A percentile compares a stretch with the other conserved stretches of the same genome.
Evolutionary conservation across 345 rosid species (phyloP).

Genomic region (Eutrema yunnanense): DNA sequence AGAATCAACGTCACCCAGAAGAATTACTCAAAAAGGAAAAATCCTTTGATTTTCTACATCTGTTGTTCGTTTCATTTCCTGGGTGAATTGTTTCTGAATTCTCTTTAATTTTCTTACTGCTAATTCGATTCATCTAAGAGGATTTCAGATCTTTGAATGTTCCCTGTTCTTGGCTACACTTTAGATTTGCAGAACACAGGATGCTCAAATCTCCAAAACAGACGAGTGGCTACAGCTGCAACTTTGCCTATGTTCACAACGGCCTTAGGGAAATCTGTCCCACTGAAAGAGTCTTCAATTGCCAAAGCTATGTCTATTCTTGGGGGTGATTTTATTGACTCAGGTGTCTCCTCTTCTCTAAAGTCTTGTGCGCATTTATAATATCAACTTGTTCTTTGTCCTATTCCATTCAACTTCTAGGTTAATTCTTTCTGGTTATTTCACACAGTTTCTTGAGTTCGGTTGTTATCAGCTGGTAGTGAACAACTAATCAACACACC

Average conservation of each 20-base stretch:
- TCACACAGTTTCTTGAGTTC: too few relatives aligned
- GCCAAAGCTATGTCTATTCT: slow-evolving; percentile 59
- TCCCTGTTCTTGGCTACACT: not conserved
- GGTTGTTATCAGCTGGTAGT: not conserved
- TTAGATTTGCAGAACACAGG: not conserved
- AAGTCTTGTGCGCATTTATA: not conserved
- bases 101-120: not conserved
- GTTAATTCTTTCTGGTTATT: too few relatives aligned
- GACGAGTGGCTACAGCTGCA: slow-evolving; percentile 18
- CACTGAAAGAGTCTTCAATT: slow-evolving; percentile 55
- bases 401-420: not conserved
- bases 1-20: too few relatives aligned
- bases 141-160: not conserved
- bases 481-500: not conserved
- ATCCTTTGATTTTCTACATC: not conserved
- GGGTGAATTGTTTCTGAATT: not conserved
- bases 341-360: slow-evolving; percentile 30
- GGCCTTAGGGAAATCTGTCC: slow-evolving; percentile 59
- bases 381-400: not conserved
- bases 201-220: slow-evolving; percentile 39
- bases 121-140: not conserved
- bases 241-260: slow-evolving; percentile 50
- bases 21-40: too few relatives aligned
- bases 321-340: slow-evolving; percentile 18
- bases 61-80: not conserved